These are phyloP conservation scores for Clathrus columnatus DNA, from an alignment of 768 basidiomycete species.

Conservation along the genomic window DNA sequence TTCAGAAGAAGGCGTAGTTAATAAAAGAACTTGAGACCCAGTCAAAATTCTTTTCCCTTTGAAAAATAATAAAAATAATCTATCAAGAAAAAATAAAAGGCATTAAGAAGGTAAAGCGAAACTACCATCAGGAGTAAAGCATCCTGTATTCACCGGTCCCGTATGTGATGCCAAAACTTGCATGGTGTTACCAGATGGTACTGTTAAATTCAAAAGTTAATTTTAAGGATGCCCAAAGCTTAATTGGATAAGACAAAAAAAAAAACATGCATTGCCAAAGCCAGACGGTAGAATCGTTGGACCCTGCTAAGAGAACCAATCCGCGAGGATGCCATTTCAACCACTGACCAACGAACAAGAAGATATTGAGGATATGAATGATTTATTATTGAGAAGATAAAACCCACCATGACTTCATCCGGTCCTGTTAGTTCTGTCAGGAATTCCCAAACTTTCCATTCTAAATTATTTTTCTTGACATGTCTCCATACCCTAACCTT, in stretches of 20 bases:
- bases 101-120: not conserved
- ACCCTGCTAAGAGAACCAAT: conserved; percentile 77
- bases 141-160: conserved; percentile 73
- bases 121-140: conserved; percentile 85
- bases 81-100: not conserved
- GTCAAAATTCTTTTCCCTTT: conserved; percentile 84
- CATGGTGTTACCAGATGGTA: conserved; percentile 92
- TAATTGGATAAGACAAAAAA: not conserved
- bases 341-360: conserved; percentile 46
- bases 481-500: conserved; percentile 86
- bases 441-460: conserved; percentile 83
- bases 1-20: conserved; percentile 9
- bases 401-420: conserved; percentile 86
- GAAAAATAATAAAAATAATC: conserved; percentile 5
- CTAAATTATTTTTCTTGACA: conserved; percentile 29
- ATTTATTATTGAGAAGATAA: not conserved
- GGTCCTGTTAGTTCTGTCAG: conserved; percentile 87
- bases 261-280: conserved; percentile 83
- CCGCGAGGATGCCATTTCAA: conserved; percentile 96
- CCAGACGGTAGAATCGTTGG: conserved; percentile 92
- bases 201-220: conserved; percentile 32
- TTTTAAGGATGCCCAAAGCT: conserved; percentile 7
- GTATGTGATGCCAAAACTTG: conserved; percentile 92
- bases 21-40: conserved; percentile 28
- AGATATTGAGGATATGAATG: not conserved